phyloP scores from a whole-genome alignment of 495 filamentous ascomycete genomes.

The Cetradonia linearis region DNA sequence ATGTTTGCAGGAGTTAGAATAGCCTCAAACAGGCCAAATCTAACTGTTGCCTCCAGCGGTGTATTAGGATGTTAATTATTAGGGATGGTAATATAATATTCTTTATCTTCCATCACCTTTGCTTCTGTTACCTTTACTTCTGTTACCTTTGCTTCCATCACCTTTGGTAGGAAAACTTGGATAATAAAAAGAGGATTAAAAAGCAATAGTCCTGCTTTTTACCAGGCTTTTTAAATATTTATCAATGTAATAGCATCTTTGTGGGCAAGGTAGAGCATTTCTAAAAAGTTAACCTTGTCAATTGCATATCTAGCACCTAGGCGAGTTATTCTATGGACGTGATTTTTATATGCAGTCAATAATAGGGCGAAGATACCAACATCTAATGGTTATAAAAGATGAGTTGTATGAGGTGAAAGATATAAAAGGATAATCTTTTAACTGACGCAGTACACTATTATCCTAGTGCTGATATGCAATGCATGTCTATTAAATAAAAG shows the following conservation, averaged over 20 bases:
- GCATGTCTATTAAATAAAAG: neutral
- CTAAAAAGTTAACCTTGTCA: conserved; percentile 3
- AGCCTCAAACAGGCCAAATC: no score
- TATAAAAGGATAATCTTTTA: neutral
- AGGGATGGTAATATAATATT: no score
- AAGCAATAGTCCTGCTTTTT: neutral
- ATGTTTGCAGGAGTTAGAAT: no score
- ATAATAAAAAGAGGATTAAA: neutral
- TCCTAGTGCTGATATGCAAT: neutral
- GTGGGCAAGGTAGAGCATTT: conserved; percentile 15
- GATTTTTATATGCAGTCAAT: neutral
- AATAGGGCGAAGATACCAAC: neutral
- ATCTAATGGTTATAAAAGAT: neutral
- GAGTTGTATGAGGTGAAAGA: neutral
- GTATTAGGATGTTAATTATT: no score
- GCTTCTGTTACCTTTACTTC: no score
- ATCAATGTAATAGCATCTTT: neutral
- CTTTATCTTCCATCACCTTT: no score
- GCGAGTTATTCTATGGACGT: neutral
- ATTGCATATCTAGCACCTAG: neutral
- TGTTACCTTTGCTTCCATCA: no score
- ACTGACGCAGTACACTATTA: neutral
- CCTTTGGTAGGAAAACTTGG: neutral
- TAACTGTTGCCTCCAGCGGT: no score
- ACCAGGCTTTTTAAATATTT: neutral